These are phyloP conservation scores for Cadophora sp. DNA, from an alignment of 2,329 filamentous ascomycete species.

Conservation along the genomic window DNA sequence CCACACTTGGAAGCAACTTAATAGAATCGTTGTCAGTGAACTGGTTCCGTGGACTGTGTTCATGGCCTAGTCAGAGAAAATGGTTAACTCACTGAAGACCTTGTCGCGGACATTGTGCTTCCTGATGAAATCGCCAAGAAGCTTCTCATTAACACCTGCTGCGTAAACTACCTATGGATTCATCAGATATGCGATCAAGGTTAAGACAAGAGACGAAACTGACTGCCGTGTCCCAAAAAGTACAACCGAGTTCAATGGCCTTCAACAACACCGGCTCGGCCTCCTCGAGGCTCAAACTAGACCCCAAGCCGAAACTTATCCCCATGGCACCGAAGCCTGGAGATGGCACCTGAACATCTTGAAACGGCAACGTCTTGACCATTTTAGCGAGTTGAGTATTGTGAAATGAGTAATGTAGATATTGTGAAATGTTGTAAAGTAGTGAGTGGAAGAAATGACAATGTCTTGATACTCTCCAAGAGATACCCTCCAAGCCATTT, in stretches of 20 bases:
- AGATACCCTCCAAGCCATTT: not conserved
- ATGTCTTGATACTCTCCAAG: no score
- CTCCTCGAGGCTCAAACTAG: conserved; percentile 51
- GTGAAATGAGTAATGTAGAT: not conserved
- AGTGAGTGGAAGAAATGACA: not conserved
- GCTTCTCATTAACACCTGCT: conserved; percentile 52
- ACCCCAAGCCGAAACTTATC: conserved; percentile 52
- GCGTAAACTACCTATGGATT: conserved; percentile 25
- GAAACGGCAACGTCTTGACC: conserved; percentile 52
- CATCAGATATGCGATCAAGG: not conserved
- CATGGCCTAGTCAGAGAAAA: not conserved
- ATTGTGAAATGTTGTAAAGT: not conserved
- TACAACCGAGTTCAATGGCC: conserved; percentile 55
- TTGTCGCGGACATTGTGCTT: conserved; percentile 47
- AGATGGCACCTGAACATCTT: conserved; percentile 47
- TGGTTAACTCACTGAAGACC: conserved; percentile 47
- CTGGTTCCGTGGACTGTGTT: no score
- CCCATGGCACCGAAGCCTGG: conserved; percentile 60
- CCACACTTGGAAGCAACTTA: conserved; percentile 57
- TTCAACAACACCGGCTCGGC: conserved; percentile 58
- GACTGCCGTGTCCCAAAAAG: conserved; percentile 49
- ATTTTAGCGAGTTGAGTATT: conserved; percentile 36
- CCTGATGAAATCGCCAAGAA: conserved; percentile 56
- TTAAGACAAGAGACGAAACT: not conserved
- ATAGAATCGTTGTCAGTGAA: not conserved